Evolutionary conservation across 345 rosid genomes (phyloP).

Genomic region (Camelina sativa): DNA sequence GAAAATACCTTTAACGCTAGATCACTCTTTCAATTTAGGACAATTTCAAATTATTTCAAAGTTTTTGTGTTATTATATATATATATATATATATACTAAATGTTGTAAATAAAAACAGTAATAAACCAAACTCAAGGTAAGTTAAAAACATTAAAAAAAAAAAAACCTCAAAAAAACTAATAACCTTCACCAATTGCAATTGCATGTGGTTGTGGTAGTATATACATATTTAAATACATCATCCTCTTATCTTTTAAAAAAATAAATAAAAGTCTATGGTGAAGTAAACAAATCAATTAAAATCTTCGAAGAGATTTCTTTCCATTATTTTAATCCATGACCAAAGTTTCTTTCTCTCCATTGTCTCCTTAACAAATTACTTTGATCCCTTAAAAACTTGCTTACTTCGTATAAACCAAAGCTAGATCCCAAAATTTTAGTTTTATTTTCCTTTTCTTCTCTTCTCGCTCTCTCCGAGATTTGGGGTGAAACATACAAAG

Average conservation of each 20-base stretch:
- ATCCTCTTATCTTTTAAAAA: constrained; percentile 16
- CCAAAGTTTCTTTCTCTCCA: constrained; percentile 14
- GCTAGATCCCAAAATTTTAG: constrained; percentile 22
- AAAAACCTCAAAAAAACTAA: too few species aligned
- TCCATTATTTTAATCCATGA: constrained; percentile 30
- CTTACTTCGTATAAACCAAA: constrained; percentile 27
- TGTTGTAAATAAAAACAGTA: not conserved
- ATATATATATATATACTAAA: too few species aligned
- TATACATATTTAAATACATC: constrained; percentile 13
- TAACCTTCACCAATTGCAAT: not conserved
- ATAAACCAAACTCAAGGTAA: not conserved
- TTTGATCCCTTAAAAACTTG: constrained; percentile 13
- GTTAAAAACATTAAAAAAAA: too few species aligned
- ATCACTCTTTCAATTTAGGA: constrained; percentile 7
- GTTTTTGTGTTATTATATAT: not conserved
- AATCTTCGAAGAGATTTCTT: constrained; percentile 39
- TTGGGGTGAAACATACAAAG: constrained; percentile 13
- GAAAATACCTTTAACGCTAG: not conserved
- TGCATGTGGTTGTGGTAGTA: constrained; percentile 25
- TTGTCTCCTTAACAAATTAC: constrained; percentile 9
- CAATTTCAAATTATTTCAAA: constrained; percentile 10
- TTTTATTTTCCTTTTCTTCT: not conserved
- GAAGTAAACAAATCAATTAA: constrained; percentile 39
- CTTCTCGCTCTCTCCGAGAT: constrained; percentile 14
- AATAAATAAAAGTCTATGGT: constrained; percentile 22